A percentile compares a stretch with the other conserved stretches of the same genome.
Evolutionary conservation across 345 rosid genomes (phyloP).

Genomic region (Eucalyptus erythrocorys): DNA sequence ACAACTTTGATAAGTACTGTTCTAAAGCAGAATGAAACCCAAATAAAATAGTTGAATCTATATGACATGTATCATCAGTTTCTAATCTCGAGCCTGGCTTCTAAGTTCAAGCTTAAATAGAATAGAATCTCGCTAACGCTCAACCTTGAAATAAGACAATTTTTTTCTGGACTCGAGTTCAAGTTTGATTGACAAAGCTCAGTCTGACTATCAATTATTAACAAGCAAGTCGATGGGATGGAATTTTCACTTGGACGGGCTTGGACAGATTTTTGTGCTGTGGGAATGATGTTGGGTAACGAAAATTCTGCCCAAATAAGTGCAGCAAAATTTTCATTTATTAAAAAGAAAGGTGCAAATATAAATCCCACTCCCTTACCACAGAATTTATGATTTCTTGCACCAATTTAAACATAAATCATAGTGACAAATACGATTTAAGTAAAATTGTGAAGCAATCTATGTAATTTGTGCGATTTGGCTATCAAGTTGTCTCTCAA

Average conservation of each 20-base stretch:
- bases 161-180: not conserved
- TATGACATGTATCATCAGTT: not conserved
- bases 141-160: not conserved
- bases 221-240: not conserved
- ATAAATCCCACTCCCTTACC: not conserved
- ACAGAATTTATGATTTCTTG: not conserved
- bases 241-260: not conserved
- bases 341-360: not conserved
- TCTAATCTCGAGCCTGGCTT: not conserved
- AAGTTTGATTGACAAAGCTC: not conserved
- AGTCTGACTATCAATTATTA: not conserved
- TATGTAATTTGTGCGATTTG: too few species aligned
- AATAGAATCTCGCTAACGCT: not conserved
- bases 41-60: not conserved
- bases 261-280: not conserved
- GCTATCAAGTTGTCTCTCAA: too few species aligned
- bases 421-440: not conserved
- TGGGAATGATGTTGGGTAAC: not conserved
- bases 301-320: not conserved
- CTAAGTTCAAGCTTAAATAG: not conserved
- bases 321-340: not conserved
- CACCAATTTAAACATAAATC: not conserved
- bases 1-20: not conserved
- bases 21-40: not conserved
- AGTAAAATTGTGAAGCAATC: too few species aligned